phyloP scores from a whole-genome alignment of 2,329 filamentous ascomycete genomes.

The Rhynchosporium secalis region DNA sequence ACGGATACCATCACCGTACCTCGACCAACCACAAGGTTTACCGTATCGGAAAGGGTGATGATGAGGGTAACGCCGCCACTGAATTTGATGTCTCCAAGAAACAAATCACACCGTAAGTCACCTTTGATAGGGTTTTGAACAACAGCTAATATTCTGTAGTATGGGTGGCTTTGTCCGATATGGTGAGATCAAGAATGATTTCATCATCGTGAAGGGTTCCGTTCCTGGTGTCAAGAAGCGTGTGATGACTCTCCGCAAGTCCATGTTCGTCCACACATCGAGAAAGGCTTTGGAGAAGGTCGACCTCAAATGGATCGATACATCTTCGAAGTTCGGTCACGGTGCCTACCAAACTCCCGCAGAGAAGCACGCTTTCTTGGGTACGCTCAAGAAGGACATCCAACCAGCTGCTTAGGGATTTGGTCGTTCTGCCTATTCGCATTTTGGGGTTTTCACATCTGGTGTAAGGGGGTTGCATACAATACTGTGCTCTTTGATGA shows the following conservation, averaged over 20 bases:
- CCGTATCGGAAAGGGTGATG: slow-evolving; percentile 90
- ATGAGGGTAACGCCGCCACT: slow-evolving; percentile 90
- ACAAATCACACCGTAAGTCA: slow-evolving; percentile 96
- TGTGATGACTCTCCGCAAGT: slow-evolving; percentile 97
- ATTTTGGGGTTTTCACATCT: slow-evolving; percentile 33
- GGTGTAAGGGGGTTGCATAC: slow-evolving; percentile 35
- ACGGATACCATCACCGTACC: slow-evolving; percentile 99
- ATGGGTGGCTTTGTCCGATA: slow-evolving; percentile 99
- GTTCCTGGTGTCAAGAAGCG: slow-evolving; percentile 99
- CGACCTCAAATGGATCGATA: slow-evolving; percentile 99
- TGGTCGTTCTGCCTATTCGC: slow-evolving; percentile 40
- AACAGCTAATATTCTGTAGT: slow-evolving; percentile 52
- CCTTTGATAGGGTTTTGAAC: neutral
- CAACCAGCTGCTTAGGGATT: slow-evolving; percentile 52
- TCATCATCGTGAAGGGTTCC: slow-evolving; percentile 95
- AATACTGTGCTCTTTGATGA: slow-evolving; percentile 34
- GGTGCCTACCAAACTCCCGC: slow-evolving; percentile 98
- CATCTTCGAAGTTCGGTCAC: slow-evolving; percentile 99
- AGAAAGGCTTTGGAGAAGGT: slow-evolving; percentile 98
- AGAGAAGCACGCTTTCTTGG: slow-evolving; percentile 97
- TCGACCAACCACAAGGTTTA: slow-evolving; percentile 99
- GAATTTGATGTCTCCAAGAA: slow-evolving; percentile 98
- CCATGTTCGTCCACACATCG: slow-evolving; percentile 96
- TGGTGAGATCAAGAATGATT: slow-evolving; percentile 99
- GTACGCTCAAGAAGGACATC: slow-evolving; percentile 99